Conservation (phyloP, 2,329 filamentous ascomycete species). For the Didymella pinodella region DNA sequence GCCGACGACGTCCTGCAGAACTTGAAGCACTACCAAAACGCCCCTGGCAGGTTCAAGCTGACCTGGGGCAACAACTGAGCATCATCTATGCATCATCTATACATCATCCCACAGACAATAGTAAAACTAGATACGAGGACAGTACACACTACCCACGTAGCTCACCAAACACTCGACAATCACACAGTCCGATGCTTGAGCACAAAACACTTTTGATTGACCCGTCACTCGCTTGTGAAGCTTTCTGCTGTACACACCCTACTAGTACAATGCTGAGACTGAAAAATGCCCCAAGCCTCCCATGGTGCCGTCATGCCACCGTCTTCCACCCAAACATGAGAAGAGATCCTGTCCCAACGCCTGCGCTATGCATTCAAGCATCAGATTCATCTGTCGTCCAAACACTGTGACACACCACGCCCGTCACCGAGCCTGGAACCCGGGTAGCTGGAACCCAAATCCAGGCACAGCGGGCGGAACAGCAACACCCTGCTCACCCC, state of each 20-base stretch:
- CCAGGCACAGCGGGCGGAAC: conserved; percentile 63
- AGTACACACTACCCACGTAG: not conserved
- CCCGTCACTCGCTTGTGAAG: too few relatives aligned
- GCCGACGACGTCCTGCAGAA: conserved; percentile 75
- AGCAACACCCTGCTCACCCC: conserved; percentile 54
- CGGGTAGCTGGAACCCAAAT: conserved; percentile 60
- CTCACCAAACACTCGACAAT: conserved; percentile 6
- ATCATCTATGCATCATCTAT: too few relatives aligned
- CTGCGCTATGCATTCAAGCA: conserved; percentile 26
- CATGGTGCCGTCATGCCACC: not conserved
- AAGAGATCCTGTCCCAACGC: conserved; percentile 22
- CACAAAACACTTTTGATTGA: not conserved
- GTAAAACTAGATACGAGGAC: not conserved
- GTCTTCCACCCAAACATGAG: not conserved
- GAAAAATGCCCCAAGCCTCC: not conserved
- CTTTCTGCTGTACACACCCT: not conserved
- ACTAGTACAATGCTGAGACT: conserved; percentile 1
- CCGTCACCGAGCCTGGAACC: conserved; percentile 20
- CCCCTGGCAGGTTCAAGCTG: conserved; percentile 78
- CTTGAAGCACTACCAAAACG: conserved; percentile 77
- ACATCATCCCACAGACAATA: too few relatives aligned
- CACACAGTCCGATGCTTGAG: not conserved
- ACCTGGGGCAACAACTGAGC: conserved; percentile 70
- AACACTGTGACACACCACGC: not conserved
- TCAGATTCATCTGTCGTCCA: not conserved